phyloP scores from a whole-genome alignment of 352 stramenopile genomes.

The Phytophthora brassicae region DNA sequence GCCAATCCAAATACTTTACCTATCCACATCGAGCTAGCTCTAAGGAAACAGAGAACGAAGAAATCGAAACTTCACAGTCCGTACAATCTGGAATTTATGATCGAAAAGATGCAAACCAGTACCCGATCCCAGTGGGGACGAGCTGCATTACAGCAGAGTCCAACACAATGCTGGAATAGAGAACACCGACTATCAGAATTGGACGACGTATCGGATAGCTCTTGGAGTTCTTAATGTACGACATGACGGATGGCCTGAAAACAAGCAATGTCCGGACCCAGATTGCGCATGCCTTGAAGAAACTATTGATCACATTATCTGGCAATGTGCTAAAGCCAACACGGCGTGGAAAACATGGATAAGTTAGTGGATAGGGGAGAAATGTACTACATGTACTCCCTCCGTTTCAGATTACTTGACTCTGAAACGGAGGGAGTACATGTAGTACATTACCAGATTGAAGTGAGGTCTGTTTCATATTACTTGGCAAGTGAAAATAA shows the following conservation, averaged over 20 bases:
- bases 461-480: neutral
- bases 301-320: conserved; percentile 1
- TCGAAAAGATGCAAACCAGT: neutral
- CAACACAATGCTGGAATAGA: neutral
- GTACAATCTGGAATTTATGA: neutral
- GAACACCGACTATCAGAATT: neutral
- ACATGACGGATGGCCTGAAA: neutral
- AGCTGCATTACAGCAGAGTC: neutral
- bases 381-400: too few species aligned
- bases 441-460: too few species aligned
- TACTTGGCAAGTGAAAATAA: neutral
- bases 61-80: neutral
- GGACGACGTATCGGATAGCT: neutral
- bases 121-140: neutral
- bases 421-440: too few species aligned
- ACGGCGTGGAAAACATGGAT: neutral
- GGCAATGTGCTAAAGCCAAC: neutral
- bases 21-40: neutral
- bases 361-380: neutral
- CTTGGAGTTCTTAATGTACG: neutral
- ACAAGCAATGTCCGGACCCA: neutral
- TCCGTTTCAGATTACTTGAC: too few species aligned
- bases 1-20: neutral
- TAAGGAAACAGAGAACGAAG: neutral
- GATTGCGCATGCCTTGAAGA: neutral